These are phyloP conservation scores for Fusarium decemcellulare DNA, from an alignment of 2,329 filamentous ascomycete species.

Conservation along the genomic window DNA sequence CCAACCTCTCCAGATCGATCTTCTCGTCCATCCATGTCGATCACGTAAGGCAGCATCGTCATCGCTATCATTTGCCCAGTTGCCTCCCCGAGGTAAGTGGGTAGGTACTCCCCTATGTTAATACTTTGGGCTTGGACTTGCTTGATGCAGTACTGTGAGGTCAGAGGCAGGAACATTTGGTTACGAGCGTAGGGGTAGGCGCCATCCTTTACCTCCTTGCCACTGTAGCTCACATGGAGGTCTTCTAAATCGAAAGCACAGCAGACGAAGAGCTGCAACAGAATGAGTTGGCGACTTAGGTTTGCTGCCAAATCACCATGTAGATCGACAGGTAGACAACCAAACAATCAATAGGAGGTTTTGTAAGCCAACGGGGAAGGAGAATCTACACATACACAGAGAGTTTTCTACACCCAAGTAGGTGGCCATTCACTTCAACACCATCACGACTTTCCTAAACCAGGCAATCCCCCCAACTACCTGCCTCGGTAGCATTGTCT, in stretches of 20 bases:
- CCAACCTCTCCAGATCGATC: background rate
- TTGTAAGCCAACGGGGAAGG: background rate
- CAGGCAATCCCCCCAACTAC: background rate
- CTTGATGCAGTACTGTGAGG: background rate
- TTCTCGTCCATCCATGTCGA: conserved; percentile 5
- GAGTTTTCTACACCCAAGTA: too few species aligned
- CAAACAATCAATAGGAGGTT: too few species aligned
- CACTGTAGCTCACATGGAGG: too few species aligned
- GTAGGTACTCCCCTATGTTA: background rate
- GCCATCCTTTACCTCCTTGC: background rate
- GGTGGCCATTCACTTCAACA: background rate
- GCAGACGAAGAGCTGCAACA: too few species aligned
- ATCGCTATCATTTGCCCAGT: conserved; percentile 1
- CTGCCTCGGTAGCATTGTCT: background rate
- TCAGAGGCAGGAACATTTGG: background rate
- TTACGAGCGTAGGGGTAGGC: background rate
- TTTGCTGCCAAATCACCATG: too few species aligned
- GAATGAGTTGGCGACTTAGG: too few species aligned
- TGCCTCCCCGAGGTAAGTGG: background rate
- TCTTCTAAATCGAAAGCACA: too few species aligned
- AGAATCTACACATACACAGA: background rate
- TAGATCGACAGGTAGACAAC: too few species aligned
- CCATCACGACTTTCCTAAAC: conserved; percentile 9
- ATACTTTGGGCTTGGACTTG: background rate
- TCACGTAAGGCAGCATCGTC: conserved; percentile 8